Percentiles rank a stretch among this genome's conserved stretches.
Conservation (phyloP, 306 rosid species). For the Gynostemma pentaphyllum region DNA sequence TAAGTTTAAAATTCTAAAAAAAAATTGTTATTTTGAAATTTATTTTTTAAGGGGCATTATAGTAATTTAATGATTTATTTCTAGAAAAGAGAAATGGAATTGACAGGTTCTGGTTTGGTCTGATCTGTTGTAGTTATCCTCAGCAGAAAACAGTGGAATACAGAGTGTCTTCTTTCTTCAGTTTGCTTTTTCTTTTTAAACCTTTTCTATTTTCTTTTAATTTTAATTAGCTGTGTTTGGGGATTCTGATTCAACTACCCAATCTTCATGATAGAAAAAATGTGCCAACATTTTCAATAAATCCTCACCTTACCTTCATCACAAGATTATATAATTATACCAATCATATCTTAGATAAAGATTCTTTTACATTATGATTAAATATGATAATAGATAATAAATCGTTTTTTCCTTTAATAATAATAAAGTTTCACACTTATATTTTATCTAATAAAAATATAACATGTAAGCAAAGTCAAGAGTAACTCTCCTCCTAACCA, state of each 20-base stretch:
- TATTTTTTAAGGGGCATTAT: not conserved
- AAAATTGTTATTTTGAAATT: no score
- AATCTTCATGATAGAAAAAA: not conserved
- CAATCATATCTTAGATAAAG: not conserved
- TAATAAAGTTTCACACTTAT: no score
- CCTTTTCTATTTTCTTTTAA: not conserved
- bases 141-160: constrained; percentile 14
- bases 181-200: constrained; percentile 12
- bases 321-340: not conserved
- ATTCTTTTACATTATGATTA: no score
- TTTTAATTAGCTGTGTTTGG: constrained; percentile 3
- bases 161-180: constrained; percentile 7
- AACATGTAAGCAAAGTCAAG: no score
- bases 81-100: constrained; percentile 28
- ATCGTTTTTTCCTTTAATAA: no score
- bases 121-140: constrained; percentile 32
- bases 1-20: no score
- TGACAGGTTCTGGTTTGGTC: constrained; percentile 14
- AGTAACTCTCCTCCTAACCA: no score
- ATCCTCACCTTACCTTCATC: not conserved
- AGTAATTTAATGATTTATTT: constrained; percentile 16
- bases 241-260: constrained; percentile 5
- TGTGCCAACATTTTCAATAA: not conserved
- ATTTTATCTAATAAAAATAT: no score
- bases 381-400: no score